These are phyloP conservation scores for Ogataea methylovora DNA, from an alignment of 805 yeast genomes.

Conservation along the genomic window DNA sequence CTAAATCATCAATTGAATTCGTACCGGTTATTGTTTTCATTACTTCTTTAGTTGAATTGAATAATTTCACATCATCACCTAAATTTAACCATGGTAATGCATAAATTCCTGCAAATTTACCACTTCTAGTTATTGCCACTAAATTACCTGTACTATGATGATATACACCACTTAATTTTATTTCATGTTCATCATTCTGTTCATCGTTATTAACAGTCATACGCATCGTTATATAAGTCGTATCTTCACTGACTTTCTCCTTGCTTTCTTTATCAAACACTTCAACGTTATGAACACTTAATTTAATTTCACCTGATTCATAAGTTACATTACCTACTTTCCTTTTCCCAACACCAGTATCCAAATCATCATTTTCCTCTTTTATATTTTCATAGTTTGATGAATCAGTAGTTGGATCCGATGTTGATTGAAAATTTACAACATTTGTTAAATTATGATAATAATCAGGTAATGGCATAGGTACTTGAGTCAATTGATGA, in stretches of 20 bases:
- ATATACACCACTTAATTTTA: slow-evolving; percentile 54
- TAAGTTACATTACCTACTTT: slow-evolving; percentile 22
- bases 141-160: slow-evolving; percentile 61
- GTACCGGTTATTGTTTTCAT: slow-evolving; percentile 36
- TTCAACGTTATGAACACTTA: not conserved
- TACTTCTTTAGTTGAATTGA: slow-evolving; percentile 36
- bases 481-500: slow-evolving; percentile 11
- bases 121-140: slow-evolving; percentile 50
- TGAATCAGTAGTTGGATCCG: slow-evolving; percentile 8
- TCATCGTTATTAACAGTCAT: slow-evolving; percentile 31
- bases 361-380: too few relatives aligned
- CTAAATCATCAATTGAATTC: slow-evolving; percentile 31
- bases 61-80: slow-evolving; percentile 29
- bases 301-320: slow-evolving; percentile 1
- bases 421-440: slow-evolving; percentile 9
- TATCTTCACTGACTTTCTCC: slow-evolving; percentile 8
- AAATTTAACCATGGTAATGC: slow-evolving; percentile 53
- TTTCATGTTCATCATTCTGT: slow-evolving; percentile 41
- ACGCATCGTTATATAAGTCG: slow-evolving; percentile 22
- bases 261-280: slow-evolving; percentile 1
- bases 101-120: slow-evolving; percentile 55
- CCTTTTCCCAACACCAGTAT: not conserved
- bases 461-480: slow-evolving; percentile 24
- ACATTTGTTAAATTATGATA: slow-evolving; percentile 11
- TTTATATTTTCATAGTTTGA: not conserved